Evolutionary conservation across 345 rosid genomes (phyloP), one percentile per base, ranked within the genome.

Genomic region (Rhizophora apiculata): DNA sequence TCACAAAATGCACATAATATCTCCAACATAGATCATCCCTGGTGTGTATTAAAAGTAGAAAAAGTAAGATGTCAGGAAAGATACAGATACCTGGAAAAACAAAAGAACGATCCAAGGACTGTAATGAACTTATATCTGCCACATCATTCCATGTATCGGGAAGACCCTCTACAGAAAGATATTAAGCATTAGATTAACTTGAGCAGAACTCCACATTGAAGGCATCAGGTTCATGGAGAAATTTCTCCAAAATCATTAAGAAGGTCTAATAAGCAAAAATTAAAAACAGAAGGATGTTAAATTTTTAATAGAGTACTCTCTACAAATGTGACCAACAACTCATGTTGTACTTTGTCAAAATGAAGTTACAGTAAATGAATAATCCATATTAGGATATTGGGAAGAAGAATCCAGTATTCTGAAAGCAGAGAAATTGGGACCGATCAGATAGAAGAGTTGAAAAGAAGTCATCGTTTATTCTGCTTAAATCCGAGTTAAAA

Each of bases 31-130:
- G 15, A 43, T 53, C 39, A 53, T 36, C 43, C 67, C 8, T 10
- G 16, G 48, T 19, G 43, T 39, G 78, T 32, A 30, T 29, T 58
- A 75, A 66, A 68, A 62, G 54, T 26, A 64, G 56, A 82, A 51
- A 22, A 72, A 55, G 49, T 37, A 60, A 65, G 36, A 13, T 62
- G 55, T 30, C 63, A 71, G n/a, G 22, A 68, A 70, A 60, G 46
- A 65, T 52, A 52, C 32, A 68, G 53, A 46, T 81, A 90, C 98
- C 99, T 36, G 97, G 96, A 72, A 96, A 92, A 63, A 96, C 97
- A 85, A 96, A 89, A 53, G 90, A 80, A 36, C 97, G 93, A 79
- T 88, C 98, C 71, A 87, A 70, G 9, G 98, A 82, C 22, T 75
- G 78, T 43, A 92, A 75, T 0, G 97, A 87, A 54, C 71, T 75